Evolutionary conservation across 257 asterid species (phyloP).

Genomic region (Ehretia macrophylla): DNA sequence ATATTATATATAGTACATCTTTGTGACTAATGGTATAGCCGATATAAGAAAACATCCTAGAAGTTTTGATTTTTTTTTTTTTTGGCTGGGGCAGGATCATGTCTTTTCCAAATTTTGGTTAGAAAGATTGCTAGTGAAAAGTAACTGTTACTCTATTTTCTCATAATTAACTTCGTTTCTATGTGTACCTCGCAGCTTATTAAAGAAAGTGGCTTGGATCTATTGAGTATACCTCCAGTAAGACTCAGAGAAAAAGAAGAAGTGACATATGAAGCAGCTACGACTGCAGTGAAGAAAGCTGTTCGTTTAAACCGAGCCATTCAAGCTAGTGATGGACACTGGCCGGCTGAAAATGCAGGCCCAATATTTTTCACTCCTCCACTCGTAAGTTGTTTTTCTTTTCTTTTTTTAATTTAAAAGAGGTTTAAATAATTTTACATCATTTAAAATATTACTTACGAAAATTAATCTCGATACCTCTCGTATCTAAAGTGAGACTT

Average conservation of each 20-base stretch:
- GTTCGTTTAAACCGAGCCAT: constrained; percentile 31
- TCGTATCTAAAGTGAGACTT: too few species aligned
- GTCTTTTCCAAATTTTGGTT: too few species aligned
- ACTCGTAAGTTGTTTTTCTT: constrained; percentile 24
- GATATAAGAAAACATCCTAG: too few species aligned
- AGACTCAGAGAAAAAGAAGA: constrained; percentile 23
- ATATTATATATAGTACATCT: too few species aligned
- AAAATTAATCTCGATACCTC: too few species aligned
- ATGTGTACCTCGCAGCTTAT: constrained; percentile 23
- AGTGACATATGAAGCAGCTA: constrained; percentile 28
- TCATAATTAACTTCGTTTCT: background rate
- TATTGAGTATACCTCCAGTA: constrained; percentile 13
- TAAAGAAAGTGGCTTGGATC: constrained; percentile 31
- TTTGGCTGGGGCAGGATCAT: too few species aligned
- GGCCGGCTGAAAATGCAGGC: constrained; percentile 59
- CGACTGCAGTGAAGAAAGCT: constrained; percentile 25
- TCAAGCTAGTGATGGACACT: constrained; percentile 59
- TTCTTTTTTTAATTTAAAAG: too few species aligned
- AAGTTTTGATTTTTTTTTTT: too few species aligned
- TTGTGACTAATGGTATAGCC: too few species aligned
- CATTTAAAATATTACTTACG: too few species aligned
- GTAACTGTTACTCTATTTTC: background rate
- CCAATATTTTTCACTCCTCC: constrained; percentile 52
- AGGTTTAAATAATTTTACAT: too few species aligned
- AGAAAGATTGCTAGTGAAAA: too few species aligned